Evolutionary conservation across 768 basidiomycete genomes (phyloP).

Genomic region (Pholiota microspora): DNA sequence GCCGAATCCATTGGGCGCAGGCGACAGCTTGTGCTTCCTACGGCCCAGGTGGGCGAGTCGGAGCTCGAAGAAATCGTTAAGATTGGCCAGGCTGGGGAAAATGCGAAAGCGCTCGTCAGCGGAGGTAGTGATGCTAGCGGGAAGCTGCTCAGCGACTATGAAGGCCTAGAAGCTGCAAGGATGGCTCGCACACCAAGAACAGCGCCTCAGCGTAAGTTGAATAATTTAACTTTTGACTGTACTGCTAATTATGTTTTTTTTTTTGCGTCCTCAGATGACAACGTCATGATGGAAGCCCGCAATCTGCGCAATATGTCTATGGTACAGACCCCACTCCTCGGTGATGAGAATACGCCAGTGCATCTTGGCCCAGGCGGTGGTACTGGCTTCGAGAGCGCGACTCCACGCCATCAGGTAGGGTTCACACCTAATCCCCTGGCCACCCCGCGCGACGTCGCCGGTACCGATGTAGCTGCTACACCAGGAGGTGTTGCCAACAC

Average conservation of each 20-base stretch:
- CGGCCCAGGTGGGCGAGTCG: slow-evolving; percentile 89
- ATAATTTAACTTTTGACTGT: neutral
- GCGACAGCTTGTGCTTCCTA: slow-evolving; percentile 79
- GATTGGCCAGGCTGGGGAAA: slow-evolving; percentile 91
- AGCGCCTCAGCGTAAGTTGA: slow-evolving; percentile 81
- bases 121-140: slow-evolving; percentile 83
- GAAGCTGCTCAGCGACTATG: slow-evolving; percentile 89
- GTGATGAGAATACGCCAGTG: slow-evolving; percentile 96
- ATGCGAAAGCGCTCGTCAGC: slow-evolving; percentile 79
- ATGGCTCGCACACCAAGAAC: slow-evolving; percentile 96
- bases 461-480: slow-evolving; percentile 47
- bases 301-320: slow-evolving; percentile 94
- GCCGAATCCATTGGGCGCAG: slow-evolving; percentile 92
- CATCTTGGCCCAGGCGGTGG: slow-evolving; percentile 72
- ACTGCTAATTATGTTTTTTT: slow-evolving; percentile 8
- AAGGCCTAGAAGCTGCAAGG: slow-evolving; percentile 80
- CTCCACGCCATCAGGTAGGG: slow-evolving; percentile 85
- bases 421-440: slow-evolving; percentile 97
- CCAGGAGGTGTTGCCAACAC: slow-evolving; percentile 59
- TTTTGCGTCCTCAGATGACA: slow-evolving; percentile 65
- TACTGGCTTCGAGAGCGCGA: slow-evolving; percentile 93
- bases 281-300: slow-evolving; percentile 89
- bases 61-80: slow-evolving; percentile 99
- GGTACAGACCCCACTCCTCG: slow-evolving; percentile 90
- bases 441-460: slow-evolving; percentile 61